These are phyloP conservation scores for Hypoxylon lenormandii DNA, from an alignment of 495 filamentous ascomycete species.

Conservation along the genomic window DNA sequence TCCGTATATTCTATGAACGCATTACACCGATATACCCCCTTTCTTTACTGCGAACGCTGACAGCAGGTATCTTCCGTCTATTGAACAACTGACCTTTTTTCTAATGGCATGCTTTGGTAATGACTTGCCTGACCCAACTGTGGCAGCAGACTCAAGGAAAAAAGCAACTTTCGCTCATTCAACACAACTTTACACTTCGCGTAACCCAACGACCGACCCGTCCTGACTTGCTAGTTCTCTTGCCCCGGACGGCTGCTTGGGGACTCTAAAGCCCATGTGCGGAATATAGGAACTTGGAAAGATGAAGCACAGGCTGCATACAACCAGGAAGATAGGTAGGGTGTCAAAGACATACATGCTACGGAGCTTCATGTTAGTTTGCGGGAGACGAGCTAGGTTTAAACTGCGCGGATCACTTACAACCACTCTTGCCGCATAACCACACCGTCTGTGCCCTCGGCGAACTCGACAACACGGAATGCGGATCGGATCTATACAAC, in stretches of 20 bases:
- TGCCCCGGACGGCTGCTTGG: conserved; percentile 38
- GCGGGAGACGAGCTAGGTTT: neutral
- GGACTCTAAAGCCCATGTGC: conserved; percentile 55
- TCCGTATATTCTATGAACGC: conserved; percentile 7
- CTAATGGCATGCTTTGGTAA: conserved; percentile 4
- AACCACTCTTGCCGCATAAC: conserved; percentile 49
- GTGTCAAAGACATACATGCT: conserved; percentile 55
- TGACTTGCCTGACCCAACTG: conserved; percentile 5
- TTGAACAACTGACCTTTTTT: conserved; percentile 1
- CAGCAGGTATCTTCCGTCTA: conserved; percentile 16
- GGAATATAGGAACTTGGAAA: conserved; percentile 62
- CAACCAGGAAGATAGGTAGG: conserved; percentile 52
- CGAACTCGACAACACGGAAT: conserved; percentile 57
- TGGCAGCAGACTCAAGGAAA: neutral
- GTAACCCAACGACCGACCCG: conserved; percentile 19
- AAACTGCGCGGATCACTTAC: conserved; percentile 34
- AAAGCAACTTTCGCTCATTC: neutral
- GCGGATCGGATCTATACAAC: conserved; percentile 53
- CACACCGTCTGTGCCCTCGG: conserved; percentile 41
- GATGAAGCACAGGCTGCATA: conserved; percentile 47
- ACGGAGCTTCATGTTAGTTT: conserved; percentile 19
- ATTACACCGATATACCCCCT: neutral
- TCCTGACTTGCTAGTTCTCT: conserved; percentile 17
- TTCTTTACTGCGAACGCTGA: conserved; percentile 10
- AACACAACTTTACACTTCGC: conserved; percentile 13